Evolutionary conservation across 495 filamentous ascomycete genomes (phyloP).

Genomic region (Neurospora pannonica): DNA sequence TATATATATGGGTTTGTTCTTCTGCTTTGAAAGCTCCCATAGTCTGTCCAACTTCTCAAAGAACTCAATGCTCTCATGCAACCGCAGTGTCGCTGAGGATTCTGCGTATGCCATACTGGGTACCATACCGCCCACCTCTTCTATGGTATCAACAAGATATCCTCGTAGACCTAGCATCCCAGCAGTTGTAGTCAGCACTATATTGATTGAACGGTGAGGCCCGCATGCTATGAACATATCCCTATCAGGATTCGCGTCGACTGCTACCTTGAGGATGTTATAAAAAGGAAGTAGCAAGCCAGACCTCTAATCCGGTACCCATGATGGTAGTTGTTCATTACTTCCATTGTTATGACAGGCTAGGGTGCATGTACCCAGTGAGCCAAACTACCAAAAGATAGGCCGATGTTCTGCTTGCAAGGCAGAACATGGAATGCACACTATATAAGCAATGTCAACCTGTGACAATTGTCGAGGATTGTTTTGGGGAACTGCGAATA

Average conservation of each 20-base stretch:
- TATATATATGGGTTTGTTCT: background rate
- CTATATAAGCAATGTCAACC: too few species aligned
- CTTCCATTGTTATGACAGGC: too few species aligned
- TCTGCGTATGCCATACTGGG: too few species aligned
- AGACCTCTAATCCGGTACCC: conserved; percentile 11
- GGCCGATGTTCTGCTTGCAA: too few species aligned
- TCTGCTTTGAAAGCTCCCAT: background rate
- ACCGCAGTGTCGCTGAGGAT: too few species aligned
- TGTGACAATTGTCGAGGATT: background rate
- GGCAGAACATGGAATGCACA: too few species aligned
- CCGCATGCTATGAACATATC: conserved; percentile 2
- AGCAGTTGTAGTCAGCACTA: background rate
- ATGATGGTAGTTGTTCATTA: background rate
- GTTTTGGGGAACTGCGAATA: conserved; percentile 6
- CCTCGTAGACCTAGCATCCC: background rate
- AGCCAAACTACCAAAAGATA: too few species aligned
- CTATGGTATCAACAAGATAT: conserved; percentile 2
- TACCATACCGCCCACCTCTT: background rate
- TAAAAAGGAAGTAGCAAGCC: background rate
- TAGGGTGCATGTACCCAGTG: too few species aligned
- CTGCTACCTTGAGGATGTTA: background rate
- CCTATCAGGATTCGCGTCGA: background rate
- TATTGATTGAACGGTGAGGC: background rate
- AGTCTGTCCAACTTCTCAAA: background rate
- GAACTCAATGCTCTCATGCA: too few species aligned